Evolutionary conservation across 1,139 yeast species (phyloP), one percentile per base, ranked within the genome.

Genomic region (Blastobotrys niveus): DNA sequence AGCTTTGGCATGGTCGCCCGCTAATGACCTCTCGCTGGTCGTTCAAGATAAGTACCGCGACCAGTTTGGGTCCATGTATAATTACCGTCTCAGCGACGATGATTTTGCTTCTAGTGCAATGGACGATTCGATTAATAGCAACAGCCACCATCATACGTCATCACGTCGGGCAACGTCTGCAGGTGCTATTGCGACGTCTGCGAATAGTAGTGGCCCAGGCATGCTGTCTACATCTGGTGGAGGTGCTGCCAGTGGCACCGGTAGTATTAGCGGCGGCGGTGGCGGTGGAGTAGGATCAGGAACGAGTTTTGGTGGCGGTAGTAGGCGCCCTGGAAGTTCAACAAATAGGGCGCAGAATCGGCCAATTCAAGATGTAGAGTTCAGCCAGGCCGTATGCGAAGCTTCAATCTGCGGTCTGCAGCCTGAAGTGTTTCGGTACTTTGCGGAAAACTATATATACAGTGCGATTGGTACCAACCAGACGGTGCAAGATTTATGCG

Each of bases 1-100:
- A 1, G 70, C 85, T 0, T 58, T 76, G 31, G 69, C 79, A 0
- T 85, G 94, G 80, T 61, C 82, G 48, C 75, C 67, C 2, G 58
- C 65, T 25, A 73, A 76, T 35, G 74, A 74, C 42, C 57, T 83
- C 34, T 57, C 76, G 3, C 75, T 79, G 53, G 72, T 79, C 14
- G 43, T 45, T 5, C 48, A 45, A 31, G 48, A 45, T 29, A 45
- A 45, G 34, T 39, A 44, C 25, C 44, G 47, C 6, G 44, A 44
- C 17, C 47, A 44, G 26, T 44, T 44, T 37, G 47, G 47, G 3
- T 35, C 47, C 7, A 31, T 44, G 42, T 38, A 39, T 21, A 35
- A 22, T 27, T 45, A 42, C n/a, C 27, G 27, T 14, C 14, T 46
- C 17, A 15, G 19, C 18, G 43, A 39, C 6, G 49, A 38, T 7